Percentiles rank a stretch among this genome's conserved stretches.
Conservation (phyloP, 441 rosid species). For the Pelargonium citronellum region DNA sequence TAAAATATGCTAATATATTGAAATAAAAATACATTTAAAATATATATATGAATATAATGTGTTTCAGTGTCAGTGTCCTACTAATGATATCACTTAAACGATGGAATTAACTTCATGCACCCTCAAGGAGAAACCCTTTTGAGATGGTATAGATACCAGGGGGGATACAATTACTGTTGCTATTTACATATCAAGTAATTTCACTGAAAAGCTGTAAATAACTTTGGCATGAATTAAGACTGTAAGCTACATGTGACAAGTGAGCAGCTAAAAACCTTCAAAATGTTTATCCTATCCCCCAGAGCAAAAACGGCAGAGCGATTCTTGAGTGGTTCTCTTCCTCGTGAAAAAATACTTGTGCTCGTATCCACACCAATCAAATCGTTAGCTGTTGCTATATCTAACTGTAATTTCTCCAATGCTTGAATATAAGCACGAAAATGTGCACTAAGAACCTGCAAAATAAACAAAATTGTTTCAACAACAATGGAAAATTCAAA, state of each 20-base stretch:
- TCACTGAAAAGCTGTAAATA: neutral
- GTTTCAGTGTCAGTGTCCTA: neutral
- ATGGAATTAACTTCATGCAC: neutral
- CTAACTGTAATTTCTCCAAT: slow-evolving; percentile 87
- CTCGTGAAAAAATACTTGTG: slow-evolving; percentile 71
- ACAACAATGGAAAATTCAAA: neutral
- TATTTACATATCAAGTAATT: neutral
- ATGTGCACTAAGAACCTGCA: slow-evolving; percentile 97
- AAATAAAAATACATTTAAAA: neutral
- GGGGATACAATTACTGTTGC: neutral
- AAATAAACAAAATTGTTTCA: slow-evolving; percentile 15
- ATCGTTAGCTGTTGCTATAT: slow-evolving; percentile 90
- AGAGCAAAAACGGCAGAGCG: slow-evolving; percentile 92
- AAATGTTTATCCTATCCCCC: slow-evolving; percentile 83
- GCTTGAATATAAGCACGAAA: slow-evolving; percentile 98
- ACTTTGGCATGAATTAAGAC: neutral
- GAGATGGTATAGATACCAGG: neutral
- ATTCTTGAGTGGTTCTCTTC: slow-evolving; percentile 87
- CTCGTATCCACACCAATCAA: slow-evolving; percentile 95
- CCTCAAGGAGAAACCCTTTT: neutral
- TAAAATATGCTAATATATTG: neutral
- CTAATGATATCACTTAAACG: neutral
- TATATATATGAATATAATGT: neutral
- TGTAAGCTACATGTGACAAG: neutral
- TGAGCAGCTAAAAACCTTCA: slow-evolving; percentile 54